Evolutionary conservation across 805 yeast genomes (phyloP).

Genomic region (Nakazawaea holstii): DNA sequence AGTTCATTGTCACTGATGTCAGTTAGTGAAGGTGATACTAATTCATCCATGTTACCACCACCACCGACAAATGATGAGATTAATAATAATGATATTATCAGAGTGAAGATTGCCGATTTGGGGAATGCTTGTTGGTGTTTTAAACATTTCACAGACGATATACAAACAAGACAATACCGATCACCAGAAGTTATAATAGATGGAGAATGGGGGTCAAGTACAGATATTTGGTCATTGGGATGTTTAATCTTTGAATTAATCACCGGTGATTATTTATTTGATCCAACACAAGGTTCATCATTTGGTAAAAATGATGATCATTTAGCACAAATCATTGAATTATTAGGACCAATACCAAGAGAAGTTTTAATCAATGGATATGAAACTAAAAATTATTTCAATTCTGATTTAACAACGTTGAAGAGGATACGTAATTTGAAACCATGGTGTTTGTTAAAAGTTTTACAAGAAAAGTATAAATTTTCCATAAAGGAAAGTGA

Average conservation of each 20-base stretch:
- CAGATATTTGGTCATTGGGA: constrained; percentile 58
- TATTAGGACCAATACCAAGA: constrained; percentile 36
- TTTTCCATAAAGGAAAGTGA: constrained; percentile 62
- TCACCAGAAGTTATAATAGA: constrained; percentile 61
- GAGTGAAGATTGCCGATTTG: constrained; percentile 60
- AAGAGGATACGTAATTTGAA: constrained; percentile 76
- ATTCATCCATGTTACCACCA: constrained; percentile 23
- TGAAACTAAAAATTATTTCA: constrained; percentile 43
- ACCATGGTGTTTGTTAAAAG: constrained; percentile 85
- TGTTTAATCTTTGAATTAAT: constrained; percentile 55
- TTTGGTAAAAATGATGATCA: constrained; percentile 56
- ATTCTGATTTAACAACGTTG: constrained; percentile 36
- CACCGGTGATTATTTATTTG: constrained; percentile 58
- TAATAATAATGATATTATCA: constrained; percentile 28
- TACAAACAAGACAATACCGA: constrained; percentile 64
- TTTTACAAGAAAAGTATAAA: constrained; percentile 80
- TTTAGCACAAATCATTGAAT: constrained; percentile 55
- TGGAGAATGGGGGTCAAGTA: constrained; percentile 56
- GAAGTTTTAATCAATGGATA: constrained; percentile 55
- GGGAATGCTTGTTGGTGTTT: constrained; percentile 66
- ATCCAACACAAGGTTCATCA: constrained; percentile 46
- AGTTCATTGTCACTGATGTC: constrained; percentile 36
- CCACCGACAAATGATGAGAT: constrained; percentile 32
- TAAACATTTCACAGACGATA: constrained; percentile 62
- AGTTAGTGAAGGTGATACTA: constrained; percentile 24